Conservation (phyloP, 2,329 filamentous ascomycete genomes). For the Lecanicillium sp. region DNA sequence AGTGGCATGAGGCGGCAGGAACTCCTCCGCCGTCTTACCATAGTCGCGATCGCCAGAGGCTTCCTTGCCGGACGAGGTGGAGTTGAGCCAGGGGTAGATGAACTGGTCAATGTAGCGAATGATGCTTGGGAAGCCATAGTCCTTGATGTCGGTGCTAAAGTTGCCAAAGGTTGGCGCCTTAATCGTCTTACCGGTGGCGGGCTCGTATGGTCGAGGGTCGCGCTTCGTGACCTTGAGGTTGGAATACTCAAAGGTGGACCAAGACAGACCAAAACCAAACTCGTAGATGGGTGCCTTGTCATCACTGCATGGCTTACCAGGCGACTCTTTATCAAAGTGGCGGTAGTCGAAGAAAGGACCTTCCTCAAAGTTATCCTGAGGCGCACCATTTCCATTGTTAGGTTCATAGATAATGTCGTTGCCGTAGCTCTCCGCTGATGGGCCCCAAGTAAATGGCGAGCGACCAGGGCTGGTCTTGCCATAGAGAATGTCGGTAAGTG, state of each 20-base stretch:
- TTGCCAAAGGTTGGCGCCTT: slow-evolving; percentile 58
- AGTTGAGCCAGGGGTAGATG: slow-evolving; percentile 69
- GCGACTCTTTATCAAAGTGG: slow-evolving; percentile 56
- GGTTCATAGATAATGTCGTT: slow-evolving; percentile 57
- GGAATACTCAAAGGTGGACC: slow-evolving; percentile 72
- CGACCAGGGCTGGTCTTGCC: slow-evolving; percentile 72
- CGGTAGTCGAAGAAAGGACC: slow-evolving; percentile 68
- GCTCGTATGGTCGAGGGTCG: slow-evolving; percentile 41
- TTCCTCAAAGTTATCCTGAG: slow-evolving; percentile 67
- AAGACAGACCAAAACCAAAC: slow-evolving; percentile 73
- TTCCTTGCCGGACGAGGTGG: slow-evolving; percentile 44
- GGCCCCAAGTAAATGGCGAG: slow-evolving; percentile 73
- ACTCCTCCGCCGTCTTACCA: slow-evolving; percentile 47
- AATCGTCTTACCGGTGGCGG: slow-evolving; percentile 52
- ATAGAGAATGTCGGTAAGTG: slow-evolving; percentile 75
- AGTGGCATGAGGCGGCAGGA: slow-evolving; percentile 50
- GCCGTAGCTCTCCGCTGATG: slow-evolving; percentile 58
- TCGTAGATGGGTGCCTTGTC: slow-evolving; percentile 64
- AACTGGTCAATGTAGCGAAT: slow-evolving; percentile 44
- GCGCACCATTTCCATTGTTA: slow-evolving; percentile 57
- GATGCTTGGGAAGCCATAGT: slow-evolving; percentile 59
- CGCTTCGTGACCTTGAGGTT: slow-evolving; percentile 49
- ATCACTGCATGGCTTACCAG: slow-evolving; percentile 21
- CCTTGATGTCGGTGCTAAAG: slow-evolving; percentile 50
- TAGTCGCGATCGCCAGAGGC: slow-evolving; percentile 53